Evolutionary conservation across 2,329 filamentous ascomycete species (phyloP).

Genomic region (Stachybotrys echinatus): DNA sequence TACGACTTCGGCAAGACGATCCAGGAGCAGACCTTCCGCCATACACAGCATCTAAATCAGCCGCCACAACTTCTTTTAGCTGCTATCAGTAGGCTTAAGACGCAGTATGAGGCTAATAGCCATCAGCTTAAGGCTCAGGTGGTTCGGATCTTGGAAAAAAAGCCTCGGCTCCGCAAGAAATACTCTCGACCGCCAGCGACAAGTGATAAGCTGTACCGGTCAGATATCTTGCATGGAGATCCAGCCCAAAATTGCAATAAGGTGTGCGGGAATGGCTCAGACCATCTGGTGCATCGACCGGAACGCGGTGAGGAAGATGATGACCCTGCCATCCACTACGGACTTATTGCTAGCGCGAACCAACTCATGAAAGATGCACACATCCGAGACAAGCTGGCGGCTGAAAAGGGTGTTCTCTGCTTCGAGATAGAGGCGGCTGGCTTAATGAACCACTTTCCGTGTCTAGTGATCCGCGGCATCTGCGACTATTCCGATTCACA

Average conservation of each 20-base stretch:
- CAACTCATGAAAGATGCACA: slow-evolving; percentile 13
- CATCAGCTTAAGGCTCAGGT: slow-evolving; percentile 9
- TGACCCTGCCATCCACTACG: slow-evolving; percentile 12
- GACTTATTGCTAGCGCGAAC: slow-evolving; percentile 10
- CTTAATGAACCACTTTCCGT: too few relatives aligned
- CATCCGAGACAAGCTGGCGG: slow-evolving; percentile 3
- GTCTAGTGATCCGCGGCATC: slow-evolving; percentile 26
- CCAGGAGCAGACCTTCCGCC: slow-evolving; percentile 9
- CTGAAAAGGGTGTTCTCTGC: background rate
- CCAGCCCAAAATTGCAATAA: background rate
- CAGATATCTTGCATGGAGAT: slow-evolving; percentile 3
- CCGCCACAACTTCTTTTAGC: slow-evolving; percentile 9
- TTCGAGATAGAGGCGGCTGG: too few relatives aligned
- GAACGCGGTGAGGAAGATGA: slow-evolving; percentile 4
- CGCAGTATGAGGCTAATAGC: slow-evolving; percentile 5
- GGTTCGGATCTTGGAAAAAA: background rate
- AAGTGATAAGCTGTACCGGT: slow-evolving; percentile 7
- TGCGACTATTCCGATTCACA: slow-evolving; percentile 29
- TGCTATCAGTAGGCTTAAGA: slow-evolving; percentile 6
- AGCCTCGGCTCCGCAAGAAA: slow-evolving; percentile 4
- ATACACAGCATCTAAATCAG: slow-evolving; percentile 9
- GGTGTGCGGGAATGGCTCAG: slow-evolving; percentile 5
- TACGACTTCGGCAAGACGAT: slow-evolving; percentile 16
- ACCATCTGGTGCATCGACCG: background rate
- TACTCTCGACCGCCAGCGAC: slow-evolving; percentile 2